Evolutionary conservation across 2,329 filamentous ascomycete genomes (phyloP).

Genomic region (Ascosphaera pollenicola): DNA sequence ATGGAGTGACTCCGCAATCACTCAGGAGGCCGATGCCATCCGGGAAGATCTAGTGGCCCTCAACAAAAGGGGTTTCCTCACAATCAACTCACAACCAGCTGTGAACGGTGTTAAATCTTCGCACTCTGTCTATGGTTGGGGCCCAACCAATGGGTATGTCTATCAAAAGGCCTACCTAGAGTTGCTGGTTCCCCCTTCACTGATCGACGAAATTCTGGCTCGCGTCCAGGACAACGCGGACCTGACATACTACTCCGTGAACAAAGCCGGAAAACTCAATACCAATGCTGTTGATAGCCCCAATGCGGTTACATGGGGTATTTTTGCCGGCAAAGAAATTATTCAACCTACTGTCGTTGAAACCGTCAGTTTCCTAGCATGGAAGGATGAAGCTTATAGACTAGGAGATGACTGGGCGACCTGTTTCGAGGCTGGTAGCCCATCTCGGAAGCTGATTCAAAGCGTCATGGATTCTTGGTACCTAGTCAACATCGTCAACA

Average conservation of each 20-base stretch:
- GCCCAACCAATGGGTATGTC: slow-evolving; percentile 82
- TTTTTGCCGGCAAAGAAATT: slow-evolving; percentile 96
- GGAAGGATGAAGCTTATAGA: slow-evolving; percentile 94
- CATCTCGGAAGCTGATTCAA: slow-evolving; percentile 60
- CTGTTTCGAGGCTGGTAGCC: slow-evolving; percentile 57
- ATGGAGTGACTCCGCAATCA: slow-evolving; percentile 83
- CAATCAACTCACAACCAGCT: slow-evolving; percentile 93
- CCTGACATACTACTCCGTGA: slow-evolving; percentile 86
- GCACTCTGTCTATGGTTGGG: slow-evolving; percentile 79
- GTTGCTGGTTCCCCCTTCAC: slow-evolving; percentile 58
- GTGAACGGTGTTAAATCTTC: slow-evolving; percentile 79
- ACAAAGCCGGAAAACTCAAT: slow-evolving; percentile 56
- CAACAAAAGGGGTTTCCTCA: slow-evolving; percentile 71
- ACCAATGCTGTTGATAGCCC: slow-evolving; percentile 71
- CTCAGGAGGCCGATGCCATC: slow-evolving; percentile 59
- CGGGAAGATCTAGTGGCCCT: slow-evolving; percentile 55
- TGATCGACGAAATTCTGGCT: slow-evolving; percentile 54
- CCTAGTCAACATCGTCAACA: slow-evolving; percentile 96
- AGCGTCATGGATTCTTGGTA: slow-evolving; percentile 79
- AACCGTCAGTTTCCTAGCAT: slow-evolving; percentile 89
- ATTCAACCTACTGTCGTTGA: slow-evolving; percentile 99
- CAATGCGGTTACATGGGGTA: slow-evolving; percentile 98
- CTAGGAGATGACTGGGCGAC: slow-evolving; percentile 86
- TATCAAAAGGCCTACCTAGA: slow-evolving; percentile 98
- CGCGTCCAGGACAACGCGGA: slow-evolving; percentile 60